phyloP scores from a whole-genome alignment of 2,329 filamentous ascomycete genomes.

The Sporothrix mexicana region DNA sequence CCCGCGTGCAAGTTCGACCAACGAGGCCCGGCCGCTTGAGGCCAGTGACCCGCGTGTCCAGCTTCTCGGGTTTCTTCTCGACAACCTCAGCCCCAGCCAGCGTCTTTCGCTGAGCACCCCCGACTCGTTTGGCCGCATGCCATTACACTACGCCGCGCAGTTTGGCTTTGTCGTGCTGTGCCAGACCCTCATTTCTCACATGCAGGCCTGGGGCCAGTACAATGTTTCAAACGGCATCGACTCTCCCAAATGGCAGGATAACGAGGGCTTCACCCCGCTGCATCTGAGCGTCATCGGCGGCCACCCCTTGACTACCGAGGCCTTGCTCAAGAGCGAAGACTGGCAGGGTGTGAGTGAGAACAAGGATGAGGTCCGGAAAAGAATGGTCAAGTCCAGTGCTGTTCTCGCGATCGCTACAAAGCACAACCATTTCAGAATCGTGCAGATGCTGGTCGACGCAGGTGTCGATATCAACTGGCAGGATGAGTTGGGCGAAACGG shows the following conservation, averaged over 20 bases:
- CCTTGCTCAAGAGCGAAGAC: slow-evolving; percentile 79
- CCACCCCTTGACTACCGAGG: slow-evolving; percentile 82
- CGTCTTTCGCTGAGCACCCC: slow-evolving; percentile 68
- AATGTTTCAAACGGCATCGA: slow-evolving; percentile 86
- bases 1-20: slow-evolving; percentile 66
- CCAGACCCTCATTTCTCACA: slow-evolving; percentile 81
- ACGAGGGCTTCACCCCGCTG: slow-evolving; percentile 86
- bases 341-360: slow-evolving; percentile 70
- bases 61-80: slow-evolving; percentile 67
- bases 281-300: slow-evolving; percentile 92
- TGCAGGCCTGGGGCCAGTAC: slow-evolving; percentile 89
- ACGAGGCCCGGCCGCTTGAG: slow-evolving; percentile 69
- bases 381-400: slow-evolving; percentile 82
- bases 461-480: slow-evolving; percentile 94
- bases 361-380: slow-evolving; percentile 69
- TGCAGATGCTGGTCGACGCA: slow-evolving; percentile 84
- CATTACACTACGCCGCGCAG: slow-evolving; percentile 91
- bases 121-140: slow-evolving; percentile 82
- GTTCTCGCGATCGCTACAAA: slow-evolving; percentile 87
- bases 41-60: slow-evolving; percentile 78
- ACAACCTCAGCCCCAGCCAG: slow-evolving; percentile 71
- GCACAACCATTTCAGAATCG: slow-evolving; percentile 82
- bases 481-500: slow-evolving; percentile 87
- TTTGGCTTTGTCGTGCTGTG: slow-evolving; percentile 94
- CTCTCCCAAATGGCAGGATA: slow-evolving; percentile 86